phyloP scores from a whole-genome alignment of 371 early-diverging fungal genomes.

The Mortierella sp. region DNA sequence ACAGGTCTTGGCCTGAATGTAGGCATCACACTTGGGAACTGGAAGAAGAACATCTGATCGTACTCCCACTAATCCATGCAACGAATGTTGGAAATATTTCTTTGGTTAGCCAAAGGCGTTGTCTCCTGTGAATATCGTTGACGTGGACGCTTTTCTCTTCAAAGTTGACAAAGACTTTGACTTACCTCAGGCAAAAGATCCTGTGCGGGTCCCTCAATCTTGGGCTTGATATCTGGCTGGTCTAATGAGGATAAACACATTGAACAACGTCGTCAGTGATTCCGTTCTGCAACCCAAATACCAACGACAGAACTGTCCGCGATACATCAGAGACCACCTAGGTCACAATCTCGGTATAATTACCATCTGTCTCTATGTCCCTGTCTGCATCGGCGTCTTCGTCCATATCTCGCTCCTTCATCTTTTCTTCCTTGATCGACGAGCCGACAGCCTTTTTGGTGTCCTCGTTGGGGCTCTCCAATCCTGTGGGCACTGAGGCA shows the following conservation, averaged over 20 bases:
- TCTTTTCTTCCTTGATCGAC: constrained; percentile 26
- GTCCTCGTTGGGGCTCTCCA: constrained; percentile 31
- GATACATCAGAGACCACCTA: too few species aligned
- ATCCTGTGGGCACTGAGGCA: constrained; percentile 53
- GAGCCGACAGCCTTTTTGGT: not conserved
- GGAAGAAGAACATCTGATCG: constrained; percentile 55
- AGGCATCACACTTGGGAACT: constrained; percentile 57
- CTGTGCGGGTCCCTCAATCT: constrained; percentile 49
- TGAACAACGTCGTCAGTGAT: not conserved
- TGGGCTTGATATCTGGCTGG: constrained; percentile 37
- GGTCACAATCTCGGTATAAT: not conserved
- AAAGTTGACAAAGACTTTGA: not conserved
- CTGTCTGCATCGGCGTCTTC: not conserved
- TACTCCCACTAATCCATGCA: constrained; percentile 18
- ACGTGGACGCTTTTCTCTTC: not conserved
- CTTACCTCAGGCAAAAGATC: constrained; percentile 49
- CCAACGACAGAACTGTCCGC: not conserved
- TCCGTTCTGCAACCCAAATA: not conserved
- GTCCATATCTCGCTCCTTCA: constrained; percentile 34
- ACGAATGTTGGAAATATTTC: not conserved
- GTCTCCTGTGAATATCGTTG: not conserved
- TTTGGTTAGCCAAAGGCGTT: not conserved
- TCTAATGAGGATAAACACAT: constrained; percentile 10
- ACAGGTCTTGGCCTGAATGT: constrained; percentile 45
- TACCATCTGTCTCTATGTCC: constrained; percentile 15